Conservation (phyloP, 163 green algal genomes). For the Coccomyxa subellipsoidea region DNA sequence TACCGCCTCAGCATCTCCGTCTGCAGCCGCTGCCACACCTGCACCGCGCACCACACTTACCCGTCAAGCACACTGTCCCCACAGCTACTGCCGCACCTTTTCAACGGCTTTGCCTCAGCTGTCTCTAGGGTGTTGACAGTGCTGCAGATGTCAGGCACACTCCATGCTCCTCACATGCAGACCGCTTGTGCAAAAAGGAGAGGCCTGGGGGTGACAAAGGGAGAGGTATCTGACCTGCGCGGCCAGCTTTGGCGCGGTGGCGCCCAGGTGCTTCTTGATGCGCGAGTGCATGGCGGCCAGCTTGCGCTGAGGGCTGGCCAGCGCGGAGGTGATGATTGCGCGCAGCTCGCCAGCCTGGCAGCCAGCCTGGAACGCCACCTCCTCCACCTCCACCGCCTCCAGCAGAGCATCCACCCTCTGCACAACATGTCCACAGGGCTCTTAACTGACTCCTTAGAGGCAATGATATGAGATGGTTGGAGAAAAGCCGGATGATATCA, state of each 20-base stretch:
- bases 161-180: too few species aligned
- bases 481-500: too few species aligned
- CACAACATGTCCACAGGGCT: too few species aligned
- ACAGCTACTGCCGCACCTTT: too few species aligned
- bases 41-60: not conserved
- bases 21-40: constrained; percentile 38
- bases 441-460: too few species aligned
- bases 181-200: too few species aligned
- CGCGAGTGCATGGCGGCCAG: constrained; percentile 25
- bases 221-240: constrained; percentile 22
- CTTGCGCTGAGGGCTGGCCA: constrained; percentile 23
- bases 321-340: constrained; percentile 30
- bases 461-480: too few species aligned
- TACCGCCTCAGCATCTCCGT: constrained; percentile 21
- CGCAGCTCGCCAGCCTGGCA: constrained; percentile 45
- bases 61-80: too few species aligned
- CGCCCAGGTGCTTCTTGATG: constrained; percentile 45
- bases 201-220: too few species aligned
- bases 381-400: constrained; percentile 28
- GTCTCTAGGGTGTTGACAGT: too few species aligned
- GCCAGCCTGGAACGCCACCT: constrained; percentile 43
- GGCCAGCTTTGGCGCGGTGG: constrained; percentile 32
- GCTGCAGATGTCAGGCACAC: too few species aligned
- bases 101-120: too few species aligned
- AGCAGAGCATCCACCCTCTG: constrained; percentile 40